A percentile compares a stretch with the other conserved stretches of the same genome.
Evolutionary conservation across 2,329 filamentous ascomycete genomes (phyloP).

Genomic region (Diplodia corticola): DNA sequence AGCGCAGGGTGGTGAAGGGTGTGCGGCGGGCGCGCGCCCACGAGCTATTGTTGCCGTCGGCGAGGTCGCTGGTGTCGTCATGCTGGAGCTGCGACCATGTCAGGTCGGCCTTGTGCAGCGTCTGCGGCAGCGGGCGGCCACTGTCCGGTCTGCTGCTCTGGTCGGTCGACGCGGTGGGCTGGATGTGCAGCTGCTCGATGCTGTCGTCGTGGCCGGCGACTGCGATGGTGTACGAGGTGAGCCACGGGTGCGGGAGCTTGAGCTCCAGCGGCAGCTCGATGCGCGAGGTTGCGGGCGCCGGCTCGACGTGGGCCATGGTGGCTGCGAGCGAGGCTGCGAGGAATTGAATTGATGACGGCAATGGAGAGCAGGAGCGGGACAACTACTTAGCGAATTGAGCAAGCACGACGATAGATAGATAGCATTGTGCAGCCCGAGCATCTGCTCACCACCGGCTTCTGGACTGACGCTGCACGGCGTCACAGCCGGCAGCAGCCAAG

Average conservation of each 20-base stretch:
- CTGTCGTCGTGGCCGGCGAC: background rate
- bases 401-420: background rate
- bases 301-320: background rate
- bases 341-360: background rate
- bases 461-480: background rate
- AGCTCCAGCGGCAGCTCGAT: slow-evolving; percentile 4
- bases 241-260: slow-evolving; percentile 37
- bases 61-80: slow-evolving; percentile 30
- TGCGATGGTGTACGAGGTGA: slow-evolving; percentile 33
- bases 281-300: background rate
- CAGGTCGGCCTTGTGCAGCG: slow-evolving; percentile 33
- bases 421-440: background rate
- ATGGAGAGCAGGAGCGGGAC: background rate
- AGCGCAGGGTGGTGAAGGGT: slow-evolving; percentile 45
- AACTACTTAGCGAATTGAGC: background rate
- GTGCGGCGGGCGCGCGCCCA: slow-evolving; percentile 50
- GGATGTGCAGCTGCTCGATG: background rate
- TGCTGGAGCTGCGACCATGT: slow-evolving; percentile 28
- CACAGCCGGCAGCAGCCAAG: background rate
- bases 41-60: slow-evolving; percentile 39
- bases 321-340: background rate
- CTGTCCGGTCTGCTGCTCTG: background rate
- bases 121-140: slow-evolving; percentile 32
- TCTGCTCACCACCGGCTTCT: background rate
- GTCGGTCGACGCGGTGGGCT: background rate